Percentiles rank a stretch among this genome's conserved stretches.
Evolutionary conservation across 2,329 filamentous ascomycete species (phyloP).

Genomic region (Aspergillus pseudoviridinutans): DNA sequence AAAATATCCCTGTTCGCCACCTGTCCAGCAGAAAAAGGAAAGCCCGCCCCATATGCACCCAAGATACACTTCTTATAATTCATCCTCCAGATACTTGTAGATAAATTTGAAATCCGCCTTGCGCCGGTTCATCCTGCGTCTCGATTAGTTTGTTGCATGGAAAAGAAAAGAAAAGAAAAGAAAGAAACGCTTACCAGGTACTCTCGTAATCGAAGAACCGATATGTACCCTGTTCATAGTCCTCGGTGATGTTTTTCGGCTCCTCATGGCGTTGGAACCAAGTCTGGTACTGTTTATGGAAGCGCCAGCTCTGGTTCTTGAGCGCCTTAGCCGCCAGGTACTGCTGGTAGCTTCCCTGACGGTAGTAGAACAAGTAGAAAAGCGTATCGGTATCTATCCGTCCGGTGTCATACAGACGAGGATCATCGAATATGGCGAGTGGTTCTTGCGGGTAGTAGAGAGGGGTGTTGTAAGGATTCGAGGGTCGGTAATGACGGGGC

Average conservation of each 20-base stretch:
- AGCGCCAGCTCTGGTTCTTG: conserved; percentile 97
- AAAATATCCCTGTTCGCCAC: conserved; percentile 1
- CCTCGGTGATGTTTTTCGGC: conserved; percentile 96
- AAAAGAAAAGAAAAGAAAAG: conserved; percentile 10
- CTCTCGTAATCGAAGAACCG: conserved; percentile 99
- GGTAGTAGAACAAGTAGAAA: conserved; percentile 99
- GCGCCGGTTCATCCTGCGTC: conserved; percentile 87
- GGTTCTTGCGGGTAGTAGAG: conserved; percentile 89
- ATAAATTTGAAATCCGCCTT: conserved; percentile 98
- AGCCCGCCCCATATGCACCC: conserved; percentile 2
- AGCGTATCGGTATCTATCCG: conserved; percentile 92
- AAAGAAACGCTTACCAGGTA: conserved; percentile 70
- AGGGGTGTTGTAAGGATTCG: conserved; percentile 72
- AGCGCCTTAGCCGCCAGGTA: conserved; percentile 94
- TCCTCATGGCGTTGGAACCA: conserved; percentile 99
- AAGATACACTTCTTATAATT: conserved; percentile 53
- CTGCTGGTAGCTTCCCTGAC: conserved; percentile 92
- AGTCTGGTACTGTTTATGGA: conserved; percentile 99
- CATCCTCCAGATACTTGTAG: conserved; percentile 96
- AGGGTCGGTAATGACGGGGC: conserved; percentile 78
- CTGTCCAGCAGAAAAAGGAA: conserved; percentile 5
- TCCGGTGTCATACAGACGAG: conserved; percentile 67
- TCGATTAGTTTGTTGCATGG: conserved; percentile 11
- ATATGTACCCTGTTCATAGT: conserved; percentile 98
- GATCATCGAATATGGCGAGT: conserved; percentile 87